Conservation (phyloP, 2,329 filamentous ascomycete genomes). For the Colletotrichum tamarilloi region DNA sequence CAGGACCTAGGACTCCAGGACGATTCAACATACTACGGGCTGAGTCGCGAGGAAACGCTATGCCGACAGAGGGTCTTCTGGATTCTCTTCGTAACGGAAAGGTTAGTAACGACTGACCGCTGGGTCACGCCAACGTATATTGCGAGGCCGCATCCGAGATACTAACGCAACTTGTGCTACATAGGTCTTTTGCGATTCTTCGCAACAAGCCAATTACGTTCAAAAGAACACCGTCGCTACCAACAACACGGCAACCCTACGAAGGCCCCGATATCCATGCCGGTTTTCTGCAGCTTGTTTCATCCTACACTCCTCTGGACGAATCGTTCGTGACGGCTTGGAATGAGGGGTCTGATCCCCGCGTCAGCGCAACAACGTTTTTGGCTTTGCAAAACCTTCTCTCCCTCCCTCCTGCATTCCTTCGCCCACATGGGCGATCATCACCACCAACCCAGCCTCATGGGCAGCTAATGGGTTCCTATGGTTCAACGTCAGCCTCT, state of each 20-base stretch:
- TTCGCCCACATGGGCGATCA: conserved; percentile 40
- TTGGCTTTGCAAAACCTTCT: conserved; percentile 48
- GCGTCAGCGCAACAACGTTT: conserved; percentile 47
- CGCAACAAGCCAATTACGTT: conserved; percentile 72
- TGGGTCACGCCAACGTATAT: background rate
- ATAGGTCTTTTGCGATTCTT: conserved; percentile 71
- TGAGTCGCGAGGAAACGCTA: conserved; percentile 61
- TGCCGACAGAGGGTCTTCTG: conserved; percentile 69
- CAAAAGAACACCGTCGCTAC: conserved; percentile 67
- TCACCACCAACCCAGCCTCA: conserved; percentile 42
- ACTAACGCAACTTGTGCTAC: conserved; percentile 10
- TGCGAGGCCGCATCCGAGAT: background rate
- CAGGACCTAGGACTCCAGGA: conserved; percentile 69
- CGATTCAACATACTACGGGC: conserved; percentile 62
- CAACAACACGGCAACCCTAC: conserved; percentile 61
- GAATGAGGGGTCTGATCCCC: conserved; percentile 65
- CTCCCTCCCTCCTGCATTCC: conserved; percentile 46
- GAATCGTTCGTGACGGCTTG: conserved; percentile 72
- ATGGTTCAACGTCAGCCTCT: conserved; percentile 16
- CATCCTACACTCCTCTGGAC: conserved; percentile 71
- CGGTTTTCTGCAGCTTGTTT: conserved; percentile 70
- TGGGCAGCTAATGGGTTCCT: conserved; percentile 20
- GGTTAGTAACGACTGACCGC: conserved; percentile 47
- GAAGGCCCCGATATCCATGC: conserved; percentile 64
- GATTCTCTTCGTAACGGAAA: conserved; percentile 72